Conservation (phyloP, 176 grass and related monocot genomes). For the Rhynchospora breviuscula region DNA sequence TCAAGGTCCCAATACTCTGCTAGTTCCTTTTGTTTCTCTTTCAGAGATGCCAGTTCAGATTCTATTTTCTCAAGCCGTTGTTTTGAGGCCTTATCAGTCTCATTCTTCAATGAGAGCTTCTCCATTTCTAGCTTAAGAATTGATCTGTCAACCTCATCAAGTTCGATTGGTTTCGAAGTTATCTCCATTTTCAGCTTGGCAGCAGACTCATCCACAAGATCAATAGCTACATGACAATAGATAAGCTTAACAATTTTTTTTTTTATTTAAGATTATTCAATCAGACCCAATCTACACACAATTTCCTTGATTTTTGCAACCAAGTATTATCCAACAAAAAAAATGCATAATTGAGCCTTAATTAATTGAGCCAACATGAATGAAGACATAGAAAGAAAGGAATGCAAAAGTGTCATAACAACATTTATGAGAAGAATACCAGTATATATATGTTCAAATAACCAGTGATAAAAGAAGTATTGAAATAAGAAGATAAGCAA, state of each 20-base stretch:
- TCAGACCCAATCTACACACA: background rate
- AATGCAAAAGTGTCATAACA: background rate
- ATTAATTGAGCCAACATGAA: background rate
- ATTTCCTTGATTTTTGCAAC: background rate
- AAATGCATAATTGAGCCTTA: background rate
- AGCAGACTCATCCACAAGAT: conserved; percentile 94
- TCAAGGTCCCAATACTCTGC: conserved; percentile 84
- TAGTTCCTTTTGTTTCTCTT: conserved; percentile 72
- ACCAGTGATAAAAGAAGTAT: background rate
- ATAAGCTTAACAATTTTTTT: background rate
- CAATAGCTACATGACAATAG: conserved; percentile 60
- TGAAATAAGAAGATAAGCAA: background rate
- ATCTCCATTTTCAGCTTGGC: conserved; percentile 98
- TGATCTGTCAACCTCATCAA: conserved; percentile 89
- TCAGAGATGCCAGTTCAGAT: conserved; percentile 74
- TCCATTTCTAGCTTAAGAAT: conserved; percentile 96
- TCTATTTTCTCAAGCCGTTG: conserved; percentile 78
- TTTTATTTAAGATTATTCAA: background rate
- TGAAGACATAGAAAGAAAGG: background rate
- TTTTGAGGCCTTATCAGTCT: conserved; percentile 86
- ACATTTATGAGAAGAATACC: background rate
- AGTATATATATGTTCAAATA: background rate
- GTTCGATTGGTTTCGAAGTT: conserved; percentile 86
- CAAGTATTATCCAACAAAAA: background rate
- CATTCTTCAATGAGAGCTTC: conserved; percentile 89